phyloP scores from a whole-genome alignment of 345 rosid genomes.

The Citrus sp. region DNA sequence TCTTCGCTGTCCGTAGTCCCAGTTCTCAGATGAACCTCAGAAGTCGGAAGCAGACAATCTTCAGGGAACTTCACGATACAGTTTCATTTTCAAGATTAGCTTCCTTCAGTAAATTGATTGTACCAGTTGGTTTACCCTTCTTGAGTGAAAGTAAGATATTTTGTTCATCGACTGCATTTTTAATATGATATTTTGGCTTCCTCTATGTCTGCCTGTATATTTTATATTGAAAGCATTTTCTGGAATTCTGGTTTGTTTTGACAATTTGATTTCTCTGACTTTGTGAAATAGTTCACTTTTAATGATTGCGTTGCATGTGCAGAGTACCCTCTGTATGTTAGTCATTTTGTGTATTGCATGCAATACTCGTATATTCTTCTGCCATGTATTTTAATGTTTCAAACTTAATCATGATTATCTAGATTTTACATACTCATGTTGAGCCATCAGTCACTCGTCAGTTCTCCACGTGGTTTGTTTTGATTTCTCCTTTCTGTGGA shows the following conservation, averaged over 20 bases:
- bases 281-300: neutral
- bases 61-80: conserved; percentile 72
- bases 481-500: conserved; percentile 6
- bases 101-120: conserved; percentile 61
- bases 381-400: neutral
- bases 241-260: neutral
- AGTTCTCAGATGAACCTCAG: conserved; percentile 37
- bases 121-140: conserved; percentile 81
- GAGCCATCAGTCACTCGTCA: neutral
- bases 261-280: neutral
- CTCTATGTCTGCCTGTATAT: neutral
- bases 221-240: neutral
- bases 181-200: conserved; percentile 4
- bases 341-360: neutral
- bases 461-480: neutral
- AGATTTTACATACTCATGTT: neutral
- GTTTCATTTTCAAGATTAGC: conserved; percentile 76
- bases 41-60: conserved; percentile 47
- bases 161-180: neutral
- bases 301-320: neutral
- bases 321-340: neutral
- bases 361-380: neutral
- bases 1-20: conserved; percentile 63
- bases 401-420: neutral
- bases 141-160: conserved; percentile 57